These are phyloP conservation scores for Erigeron philadelphicus DNA, from an alignment of 140 eudicot species.

Conservation along the genomic window DNA sequence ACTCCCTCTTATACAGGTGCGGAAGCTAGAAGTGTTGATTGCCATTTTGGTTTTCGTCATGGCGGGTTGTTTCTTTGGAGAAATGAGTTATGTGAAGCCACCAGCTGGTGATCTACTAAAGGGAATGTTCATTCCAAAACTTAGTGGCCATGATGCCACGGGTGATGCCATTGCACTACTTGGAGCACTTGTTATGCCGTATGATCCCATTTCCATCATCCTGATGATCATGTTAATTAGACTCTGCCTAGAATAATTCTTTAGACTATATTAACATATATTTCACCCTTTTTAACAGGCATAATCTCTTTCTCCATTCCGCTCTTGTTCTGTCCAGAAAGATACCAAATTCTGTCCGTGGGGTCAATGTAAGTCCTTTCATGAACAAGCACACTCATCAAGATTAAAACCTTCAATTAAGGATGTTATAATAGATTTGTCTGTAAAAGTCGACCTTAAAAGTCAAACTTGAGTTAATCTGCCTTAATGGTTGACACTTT, in stretches of 20 bases:
- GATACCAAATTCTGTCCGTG: slow-evolving; percentile 57
- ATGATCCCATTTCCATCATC: slow-evolving; percentile 14
- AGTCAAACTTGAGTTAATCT: slow-evolving; percentile 2
- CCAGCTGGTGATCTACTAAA: slow-evolving; percentile 37
- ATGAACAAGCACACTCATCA: slow-evolving; percentile 37
- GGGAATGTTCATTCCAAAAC: slow-evolving; percentile 63
- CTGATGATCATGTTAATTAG: too few species aligned
- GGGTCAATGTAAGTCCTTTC: slow-evolving; percentile 55
- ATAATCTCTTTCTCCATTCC: slow-evolving; percentile 81
- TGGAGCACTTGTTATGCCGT: slow-evolving; percentile 75
- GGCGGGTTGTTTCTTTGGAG: slow-evolving; percentile 63
- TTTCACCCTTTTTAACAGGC: slow-evolving; percentile 23
- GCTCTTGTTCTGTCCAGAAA: slow-evolving; percentile 79
- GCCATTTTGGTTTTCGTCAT: slow-evolving; percentile 47
- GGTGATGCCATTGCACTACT: slow-evolving; percentile 59
- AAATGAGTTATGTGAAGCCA: slow-evolving; percentile 47
- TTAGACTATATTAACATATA: background rate
- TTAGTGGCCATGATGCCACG: slow-evolving; percentile 43
- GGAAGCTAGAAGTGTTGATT: slow-evolving; percentile 52
- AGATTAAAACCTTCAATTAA: background rate
- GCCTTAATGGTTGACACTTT: slow-evolving; percentile 6
- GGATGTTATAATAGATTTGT: slow-evolving; percentile 30
- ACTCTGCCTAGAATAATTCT: background rate
- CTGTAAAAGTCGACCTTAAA: slow-evolving; percentile 6
- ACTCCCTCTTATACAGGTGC: slow-evolving; percentile 30